Base-by-base conservation (phyloP, 1,284 basidiomycete species). In the Heterobasidion annosum region DNA sequence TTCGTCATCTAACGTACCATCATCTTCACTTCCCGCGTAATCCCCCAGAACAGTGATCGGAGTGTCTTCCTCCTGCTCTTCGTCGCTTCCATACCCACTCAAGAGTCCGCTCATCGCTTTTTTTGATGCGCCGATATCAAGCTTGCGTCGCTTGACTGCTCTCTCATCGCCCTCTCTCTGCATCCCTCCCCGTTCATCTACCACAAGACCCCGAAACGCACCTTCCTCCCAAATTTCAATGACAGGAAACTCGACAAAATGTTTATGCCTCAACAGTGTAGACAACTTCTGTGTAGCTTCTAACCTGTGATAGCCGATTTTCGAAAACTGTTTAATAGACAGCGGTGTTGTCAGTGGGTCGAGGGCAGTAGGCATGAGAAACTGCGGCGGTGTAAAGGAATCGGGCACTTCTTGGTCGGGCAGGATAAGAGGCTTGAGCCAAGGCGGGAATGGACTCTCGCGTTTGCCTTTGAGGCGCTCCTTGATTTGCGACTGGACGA, bases 211-310 rank as follows among this genome's bases (percentile, higher is more conserved):
- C 5, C 68, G 68, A 69, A 91, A 92, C 15, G 71, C 69, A 8
- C 65, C 71, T 50, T 80, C 76, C 50, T 84, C 77, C 72, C 81
- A 85, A 3, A 94, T 68, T 51, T 90, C 82, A 45, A 95, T 80
- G 0, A 82, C 83, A 3, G 92, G 91, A 62, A 82, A 93, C 67
- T 94, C 92, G 46, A 88, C 75, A 63, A 91, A 91, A 37, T 80
- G 73, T 51, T 79, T 87, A 47, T 81, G 70, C 48, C 70, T 73
- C 47, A 94, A 70, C 7, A 76, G 68, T 8, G 67, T 62, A 7
- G 68, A 64, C 15, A 94, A 70, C 15, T 75, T 67, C 49, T 72
- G 61, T 2, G 65, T 65, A 2, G 76, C 68, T 54, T 88, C 78
- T 5, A 92, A 68, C 35, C 76, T 77, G 59, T 83, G 75, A 66